These are phyloP conservation scores for Ulota crispa DNA, from an alignment of 225 moss, liverwort and hornwort genomes.

Conservation along the genomic window DNA sequence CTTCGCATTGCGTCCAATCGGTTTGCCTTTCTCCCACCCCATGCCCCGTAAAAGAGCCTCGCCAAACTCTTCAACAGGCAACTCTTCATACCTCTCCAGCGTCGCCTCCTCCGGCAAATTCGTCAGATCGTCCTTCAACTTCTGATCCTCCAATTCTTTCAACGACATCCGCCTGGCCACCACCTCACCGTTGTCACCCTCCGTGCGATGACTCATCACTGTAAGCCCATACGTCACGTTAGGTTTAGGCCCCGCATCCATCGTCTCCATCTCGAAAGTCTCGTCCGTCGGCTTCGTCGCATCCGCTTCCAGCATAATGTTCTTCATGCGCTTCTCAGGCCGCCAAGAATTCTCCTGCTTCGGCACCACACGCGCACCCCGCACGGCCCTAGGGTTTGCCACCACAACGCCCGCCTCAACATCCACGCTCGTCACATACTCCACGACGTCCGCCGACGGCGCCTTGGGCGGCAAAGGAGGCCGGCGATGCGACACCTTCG, in stretches of 20 bases:
- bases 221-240: constrained; percentile 74
- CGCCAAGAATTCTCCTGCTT: constrained; percentile 91
- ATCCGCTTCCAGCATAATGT: constrained; percentile 73
- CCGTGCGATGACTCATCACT: constrained; percentile 33
- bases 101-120: constrained; percentile 73
- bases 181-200: background rate
- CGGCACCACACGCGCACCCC: constrained; percentile 61
- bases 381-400: constrained; percentile 47
- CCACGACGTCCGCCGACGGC: constrained; percentile 43
- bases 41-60: constrained; percentile 87
- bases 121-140: constrained; percentile 62
- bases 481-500: constrained; percentile 64
- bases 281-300: constrained; percentile 54
- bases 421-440: constrained; percentile 80
- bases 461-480: constrained; percentile 69
- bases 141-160: constrained; percentile 72
- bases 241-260: constrained; percentile 47
- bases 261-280: constrained; percentile 75
- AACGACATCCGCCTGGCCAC: constrained; percentile 39
- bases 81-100: constrained; percentile 74
- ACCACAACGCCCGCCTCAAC: constrained; percentile 61
- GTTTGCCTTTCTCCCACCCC: constrained; percentile 99
- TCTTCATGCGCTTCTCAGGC: constrained; percentile 97
- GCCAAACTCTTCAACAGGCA: constrained; percentile 86
- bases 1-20: constrained; percentile 74